Evolutionary conservation across 495 filamentous ascomycete genomes (phyloP).

Genomic region (Hypomontagnella submonticulosa): DNA sequence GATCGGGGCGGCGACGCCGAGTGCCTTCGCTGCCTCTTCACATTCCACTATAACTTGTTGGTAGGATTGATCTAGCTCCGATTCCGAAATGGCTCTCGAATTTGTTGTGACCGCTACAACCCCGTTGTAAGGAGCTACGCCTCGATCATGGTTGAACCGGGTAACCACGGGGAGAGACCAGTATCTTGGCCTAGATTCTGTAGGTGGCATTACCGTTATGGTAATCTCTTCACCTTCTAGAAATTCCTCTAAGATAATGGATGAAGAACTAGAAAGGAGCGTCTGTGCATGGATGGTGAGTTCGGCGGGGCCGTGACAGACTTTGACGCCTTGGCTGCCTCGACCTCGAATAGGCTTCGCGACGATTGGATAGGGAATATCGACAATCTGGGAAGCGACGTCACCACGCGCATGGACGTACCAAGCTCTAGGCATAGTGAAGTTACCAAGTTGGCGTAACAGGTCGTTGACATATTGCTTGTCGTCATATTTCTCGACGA

Average conservation of each 20-base stretch:
- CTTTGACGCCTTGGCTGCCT: constrained; percentile 10
- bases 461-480: constrained; percentile 16
- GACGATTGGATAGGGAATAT: constrained; percentile 2
- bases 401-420: not conserved
- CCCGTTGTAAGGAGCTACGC: constrained; percentile 50
- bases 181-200: constrained; percentile 32
- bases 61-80: constrained; percentile 17
- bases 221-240: constrained; percentile 55
- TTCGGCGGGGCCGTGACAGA: constrained; percentile 4
- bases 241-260: constrained; percentile 50
- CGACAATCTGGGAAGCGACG: not conserved
- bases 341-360: constrained; percentile 7
- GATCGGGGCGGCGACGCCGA: constrained; percentile 50
- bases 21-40: constrained; percentile 46
- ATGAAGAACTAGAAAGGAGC: not conserved
- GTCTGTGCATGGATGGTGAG: not conserved
- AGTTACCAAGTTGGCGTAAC: not conserved
- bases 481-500: constrained; percentile 12
- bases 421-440: constrained; percentile 8
- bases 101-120: constrained; percentile 48
- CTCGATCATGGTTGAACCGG: constrained; percentile 51
- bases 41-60: constrained; percentile 34
- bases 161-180: constrained; percentile 52
- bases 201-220: constrained; percentile 56
- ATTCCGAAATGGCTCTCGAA: constrained; percentile 43